A percentile compares a stretch with the other conserved stretches of the same genome.
Evolutionary conservation across 306 rosid species (phyloP).

Genomic region (Medicago ruthenica): DNA sequence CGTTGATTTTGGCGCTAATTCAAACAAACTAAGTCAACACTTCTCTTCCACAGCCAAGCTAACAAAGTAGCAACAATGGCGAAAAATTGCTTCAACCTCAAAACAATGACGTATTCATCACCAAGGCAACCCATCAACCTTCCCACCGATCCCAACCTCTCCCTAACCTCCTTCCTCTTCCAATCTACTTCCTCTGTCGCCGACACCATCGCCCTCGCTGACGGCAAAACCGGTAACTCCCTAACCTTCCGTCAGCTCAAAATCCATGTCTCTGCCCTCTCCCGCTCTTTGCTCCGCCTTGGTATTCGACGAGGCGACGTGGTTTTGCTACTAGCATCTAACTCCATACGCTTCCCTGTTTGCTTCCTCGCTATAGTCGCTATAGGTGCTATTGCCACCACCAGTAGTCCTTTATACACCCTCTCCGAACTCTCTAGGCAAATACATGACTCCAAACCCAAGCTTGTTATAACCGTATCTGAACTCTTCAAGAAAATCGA

Average conservation of each 20-base stretch:
- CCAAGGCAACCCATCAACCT: conserved; percentile 51
- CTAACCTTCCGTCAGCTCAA: conserved; percentile 54
- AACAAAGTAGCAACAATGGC: conserved; percentile 38
- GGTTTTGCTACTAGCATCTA: conserved; percentile 48
- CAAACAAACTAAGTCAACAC: too few species aligned
- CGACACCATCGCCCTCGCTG: conserved; percentile 46
- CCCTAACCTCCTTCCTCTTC: conserved; percentile 61
- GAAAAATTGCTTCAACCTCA: conserved; percentile 42
- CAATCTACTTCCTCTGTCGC: conserved; percentile 40
- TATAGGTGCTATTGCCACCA: conserved; percentile 44
- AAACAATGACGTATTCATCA: conserved; percentile 48
- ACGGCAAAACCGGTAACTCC: conserved; percentile 42
- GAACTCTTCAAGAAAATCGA: conserved; percentile 41
- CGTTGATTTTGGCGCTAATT: too few species aligned
- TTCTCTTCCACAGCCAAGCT: too few species aligned
- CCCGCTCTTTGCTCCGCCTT: conserved; percentile 36
- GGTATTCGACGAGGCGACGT: conserved; percentile 43
- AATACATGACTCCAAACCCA: conserved; percentile 51
- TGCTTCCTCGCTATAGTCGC: conserved; percentile 38
- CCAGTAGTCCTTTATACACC: conserved; percentile 44
- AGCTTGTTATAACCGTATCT: conserved; percentile 43
- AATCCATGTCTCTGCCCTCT: conserved; percentile 42
- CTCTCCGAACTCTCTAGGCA: conserved; percentile 44
- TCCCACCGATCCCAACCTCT: conserved; percentile 52
- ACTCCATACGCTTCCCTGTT: conserved; percentile 5